These are phyloP conservation scores for Roridomyces roridus DNA, from an alignment of 768 basidiomycete species.

Conservation along the genomic window DNA sequence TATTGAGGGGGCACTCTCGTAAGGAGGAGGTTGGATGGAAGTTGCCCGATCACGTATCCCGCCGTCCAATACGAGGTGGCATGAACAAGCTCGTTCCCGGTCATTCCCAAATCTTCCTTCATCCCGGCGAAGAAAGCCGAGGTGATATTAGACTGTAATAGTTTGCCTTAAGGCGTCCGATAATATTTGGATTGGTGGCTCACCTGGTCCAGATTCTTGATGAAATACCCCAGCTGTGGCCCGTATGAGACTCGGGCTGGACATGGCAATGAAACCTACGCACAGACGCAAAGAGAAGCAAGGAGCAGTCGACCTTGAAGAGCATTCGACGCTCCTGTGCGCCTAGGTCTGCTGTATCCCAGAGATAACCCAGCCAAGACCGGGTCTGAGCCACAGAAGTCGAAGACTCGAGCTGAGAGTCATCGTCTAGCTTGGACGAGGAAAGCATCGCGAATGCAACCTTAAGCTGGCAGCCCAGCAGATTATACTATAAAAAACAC, in stretches of 20 bases:
- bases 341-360: constrained; percentile 25
- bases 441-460: not conserved
- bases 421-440: not conserved
- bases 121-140: constrained; percentile 24
- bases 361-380: constrained; percentile 24
- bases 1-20: constrained; percentile 24
- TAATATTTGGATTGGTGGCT: not conserved
- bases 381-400: constrained; percentile 2
- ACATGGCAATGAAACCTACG: not conserved
- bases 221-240: constrained; percentile 24
- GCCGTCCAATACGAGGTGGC: constrained; percentile 27
- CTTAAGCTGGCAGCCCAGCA: not conserved
- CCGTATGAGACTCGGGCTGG: not conserved
- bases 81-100: constrained; percentile 21
- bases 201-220: constrained; percentile 29
- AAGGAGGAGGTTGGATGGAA: constrained; percentile 25
- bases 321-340: constrained; percentile 22
- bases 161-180: not conserved
- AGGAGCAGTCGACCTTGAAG: constrained; percentile 26
- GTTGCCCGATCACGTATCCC: constrained; percentile 26
- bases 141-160: not conserved
- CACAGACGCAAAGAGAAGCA: constrained; percentile 27
- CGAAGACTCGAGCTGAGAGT: not conserved
- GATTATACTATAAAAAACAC: constrained; percentile 1
- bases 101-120: constrained; percentile 26